Base-by-base conservation (phyloP, 768 basidiomycete species). In the Amanita jacksonii region DNA sequence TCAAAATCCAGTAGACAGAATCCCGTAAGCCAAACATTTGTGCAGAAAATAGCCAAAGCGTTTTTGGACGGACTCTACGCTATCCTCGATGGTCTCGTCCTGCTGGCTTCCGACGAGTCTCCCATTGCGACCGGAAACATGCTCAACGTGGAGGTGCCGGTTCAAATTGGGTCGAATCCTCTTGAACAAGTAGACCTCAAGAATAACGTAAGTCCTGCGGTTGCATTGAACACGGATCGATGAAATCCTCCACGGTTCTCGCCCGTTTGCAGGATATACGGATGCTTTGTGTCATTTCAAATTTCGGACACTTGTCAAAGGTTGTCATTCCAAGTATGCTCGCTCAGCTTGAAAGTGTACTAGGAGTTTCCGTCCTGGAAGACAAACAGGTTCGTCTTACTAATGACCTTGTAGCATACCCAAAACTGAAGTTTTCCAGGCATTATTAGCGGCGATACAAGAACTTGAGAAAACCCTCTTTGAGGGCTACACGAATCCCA, bases 391-490 rank as follows among this genome's bases (percentile, higher is more conserved):
- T 85, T 47, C 49, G 43, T 39, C 44, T 42, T 34, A 18, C 34
- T 8, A 19, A 15, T n/a, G 12, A 0, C 23, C 4, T 22, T 42
- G 24, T 4, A 10, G 20, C 10, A 22, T 31, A 33, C 30, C 47
- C 54, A 46, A 48, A 27, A 45, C 19, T 18, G 19, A 9, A 8
- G 10, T 45, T 15, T 36, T 6, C 31, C 46, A 91, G 80, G 79
- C 81, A 2, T 62, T 98, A 45, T 68, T 79, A 62, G 79, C 79
- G 30, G 83, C 88, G 10, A 78, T 90, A 13, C 74, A 77, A 52
- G 81, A 88, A 54, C 74, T 97, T 33, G 93, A 98, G 66, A 80
- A 79, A 61, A 85, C 78, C 32, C 69, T 99, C 23, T 98, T 98
- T 56, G 81, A 89, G 45, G 81, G 85, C 40, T 96, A 89, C 57